Conservation (phyloP, 257 asterid species). For the Phtheirospermum japonicum region DNA sequence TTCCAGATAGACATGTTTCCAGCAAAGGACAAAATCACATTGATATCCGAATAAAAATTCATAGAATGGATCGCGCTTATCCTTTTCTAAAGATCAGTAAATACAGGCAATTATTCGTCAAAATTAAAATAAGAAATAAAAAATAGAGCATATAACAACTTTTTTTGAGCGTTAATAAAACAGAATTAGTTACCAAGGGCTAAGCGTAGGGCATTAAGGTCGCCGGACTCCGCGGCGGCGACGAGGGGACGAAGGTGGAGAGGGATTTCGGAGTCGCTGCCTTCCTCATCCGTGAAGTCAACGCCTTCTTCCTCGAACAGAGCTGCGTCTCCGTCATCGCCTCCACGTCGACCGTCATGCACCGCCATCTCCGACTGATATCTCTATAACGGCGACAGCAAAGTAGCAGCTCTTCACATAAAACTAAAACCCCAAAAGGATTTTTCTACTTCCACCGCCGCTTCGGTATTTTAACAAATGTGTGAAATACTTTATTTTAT, state of each 20-base stretch:
- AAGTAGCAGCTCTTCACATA: slow-evolving; percentile 1
- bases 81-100: too few species aligned
- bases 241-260: slow-evolving; percentile 77
- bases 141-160: neutral
- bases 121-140: too few species aligned
- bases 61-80: too few species aligned
- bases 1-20: neutral
- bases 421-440: slow-evolving; percentile 5
- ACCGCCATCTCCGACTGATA: slow-evolving; percentile 59
- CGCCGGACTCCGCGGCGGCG: slow-evolving; percentile 68
- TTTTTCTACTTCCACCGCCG: neutral
- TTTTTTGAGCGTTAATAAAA: neutral
- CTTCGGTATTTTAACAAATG: neutral
- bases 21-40: neutral
- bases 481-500: too few species aligned
- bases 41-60: neutral
- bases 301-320: slow-evolving; percentile 59
- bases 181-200: slow-evolving; percentile 57
- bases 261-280: slow-evolving; percentile 52
- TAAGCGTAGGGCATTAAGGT: slow-evolving; percentile 56
- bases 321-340: slow-evolving; percentile 57
- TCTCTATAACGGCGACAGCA: slow-evolving; percentile 10
- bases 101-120: too few species aligned
- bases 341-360: slow-evolving; percentile 64
- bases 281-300: slow-evolving; percentile 45